These are phyloP conservation scores for Isoetes engelmannii DNA, from an alignment of 83 land plant species.

Conservation along the genomic window DNA sequence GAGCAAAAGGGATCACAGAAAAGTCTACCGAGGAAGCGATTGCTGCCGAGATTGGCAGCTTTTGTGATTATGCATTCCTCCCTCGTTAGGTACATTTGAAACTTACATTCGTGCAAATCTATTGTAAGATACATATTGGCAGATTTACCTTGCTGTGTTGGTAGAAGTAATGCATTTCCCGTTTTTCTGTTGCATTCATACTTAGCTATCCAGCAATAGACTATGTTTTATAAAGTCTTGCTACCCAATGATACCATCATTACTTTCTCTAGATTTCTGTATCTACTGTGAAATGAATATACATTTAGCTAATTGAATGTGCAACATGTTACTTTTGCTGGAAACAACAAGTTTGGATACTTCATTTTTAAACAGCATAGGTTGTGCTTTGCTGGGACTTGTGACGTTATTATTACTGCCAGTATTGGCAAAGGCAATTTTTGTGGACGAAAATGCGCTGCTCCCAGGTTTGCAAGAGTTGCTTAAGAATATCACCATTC, in stretches of 20 bases:
- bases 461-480: slow-evolving; percentile 56
- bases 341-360: too few species aligned
- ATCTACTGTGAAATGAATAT: background rate
- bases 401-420: slow-evolving; percentile 69
- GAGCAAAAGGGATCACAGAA: too few species aligned
- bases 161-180: too few species aligned
- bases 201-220: too few species aligned
- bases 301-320: background rate
- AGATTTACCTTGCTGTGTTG: too few species aligned
- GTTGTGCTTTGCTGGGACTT: slow-evolving; percentile 56
- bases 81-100: background rate
- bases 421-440: slow-evolving; percentile 73
- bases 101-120: too few species aligned
- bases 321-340: background rate
- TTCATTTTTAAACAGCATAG: slow-evolving; percentile 26
- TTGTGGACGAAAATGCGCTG: slow-evolving; percentile 89
- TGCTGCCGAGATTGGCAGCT: background rate
- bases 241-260: background rate
- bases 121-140: too few species aligned
- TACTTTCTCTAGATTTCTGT: background rate
- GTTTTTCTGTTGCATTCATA: too few species aligned
- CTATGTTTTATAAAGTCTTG: too few species aligned
- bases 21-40: background rate
- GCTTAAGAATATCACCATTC: background rate
- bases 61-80: background rate